Conservation (phyloP, 805 yeast genomes). For the Metschnikowia hibisci region DNA sequence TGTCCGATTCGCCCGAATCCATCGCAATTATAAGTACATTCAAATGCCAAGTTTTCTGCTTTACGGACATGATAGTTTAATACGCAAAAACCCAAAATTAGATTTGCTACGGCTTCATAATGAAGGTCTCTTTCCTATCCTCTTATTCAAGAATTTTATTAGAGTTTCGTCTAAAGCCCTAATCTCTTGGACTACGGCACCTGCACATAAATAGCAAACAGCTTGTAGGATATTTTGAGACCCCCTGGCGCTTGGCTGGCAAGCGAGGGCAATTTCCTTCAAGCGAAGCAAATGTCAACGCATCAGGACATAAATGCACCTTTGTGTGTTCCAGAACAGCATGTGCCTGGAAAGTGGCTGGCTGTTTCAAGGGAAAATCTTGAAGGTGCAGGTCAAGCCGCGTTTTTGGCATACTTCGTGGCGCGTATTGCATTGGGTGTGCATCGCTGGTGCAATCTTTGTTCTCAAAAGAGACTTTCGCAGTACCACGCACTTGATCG, state of each 20-base stretch:
- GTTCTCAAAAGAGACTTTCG: slow-evolving; percentile 4
- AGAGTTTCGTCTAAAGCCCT: no score
- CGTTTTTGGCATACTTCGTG: background rate
- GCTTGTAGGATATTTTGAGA: no score
- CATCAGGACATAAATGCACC: background rate
- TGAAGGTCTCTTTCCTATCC: no score
- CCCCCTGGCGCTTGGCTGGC: slow-evolving; percentile 1
- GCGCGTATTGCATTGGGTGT: background rate
- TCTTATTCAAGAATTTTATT: no score
- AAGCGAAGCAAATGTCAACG: background rate
- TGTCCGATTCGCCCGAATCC: no score
- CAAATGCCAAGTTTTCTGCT: no score
- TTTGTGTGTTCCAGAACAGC: slow-evolving; percentile 1
- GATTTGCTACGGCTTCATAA: no score
- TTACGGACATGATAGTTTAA: no score
- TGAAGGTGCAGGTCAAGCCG: slow-evolving; percentile 4
- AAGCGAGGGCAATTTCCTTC: background rate
- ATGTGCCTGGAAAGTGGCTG: slow-evolving; percentile 5
- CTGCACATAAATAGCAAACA: no score
- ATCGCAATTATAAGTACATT: no score
- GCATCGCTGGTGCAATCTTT: background rate
- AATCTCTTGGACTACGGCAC: no score
- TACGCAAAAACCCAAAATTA: no score
- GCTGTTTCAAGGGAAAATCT: background rate
- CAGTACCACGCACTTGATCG: background rate